A percentile compares a stretch with the other conserved stretches of the same genome.
Conservation (phyloP, 805 yeast species). For the Starmerella geochares region DNA sequence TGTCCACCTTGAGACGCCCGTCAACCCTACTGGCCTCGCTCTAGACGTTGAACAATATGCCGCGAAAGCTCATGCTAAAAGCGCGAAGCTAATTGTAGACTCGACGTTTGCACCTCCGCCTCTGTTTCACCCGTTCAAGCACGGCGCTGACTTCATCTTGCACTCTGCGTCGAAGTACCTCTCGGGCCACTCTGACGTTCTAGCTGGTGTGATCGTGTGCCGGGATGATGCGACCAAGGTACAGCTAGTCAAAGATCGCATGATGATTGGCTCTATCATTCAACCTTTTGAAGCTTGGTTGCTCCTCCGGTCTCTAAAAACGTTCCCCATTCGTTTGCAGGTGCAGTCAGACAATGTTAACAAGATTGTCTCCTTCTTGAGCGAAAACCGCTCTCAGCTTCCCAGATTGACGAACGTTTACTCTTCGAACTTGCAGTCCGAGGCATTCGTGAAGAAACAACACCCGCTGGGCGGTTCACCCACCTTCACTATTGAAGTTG, state of each 20-base stretch:
- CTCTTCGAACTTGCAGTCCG: constrained; percentile 55
- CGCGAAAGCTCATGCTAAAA: constrained; percentile 52
- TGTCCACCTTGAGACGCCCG: constrained; percentile 61
- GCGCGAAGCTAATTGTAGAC: constrained; percentile 70
- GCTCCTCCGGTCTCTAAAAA: constrained; percentile 84
- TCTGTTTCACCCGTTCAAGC: constrained; percentile 62
- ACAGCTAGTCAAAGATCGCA: constrained; percentile 41
- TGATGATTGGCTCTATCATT: constrained; percentile 77
- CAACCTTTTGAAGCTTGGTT: constrained; percentile 88
- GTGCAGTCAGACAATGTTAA: constrained; percentile 59
- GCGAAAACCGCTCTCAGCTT: constrained; percentile 30
- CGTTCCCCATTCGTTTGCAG: constrained; percentile 67
- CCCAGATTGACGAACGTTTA: constrained; percentile 64
- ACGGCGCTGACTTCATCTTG: constrained; percentile 79
- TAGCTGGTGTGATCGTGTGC: constrained; percentile 72
- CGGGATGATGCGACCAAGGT: constrained; percentile 47
- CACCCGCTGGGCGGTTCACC: constrained; percentile 88
- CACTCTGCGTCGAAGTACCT: constrained; percentile 86
- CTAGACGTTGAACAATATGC: constrained; percentile 54
- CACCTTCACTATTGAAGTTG: constrained; percentile 77
- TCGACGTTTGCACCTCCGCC: constrained; percentile 94
- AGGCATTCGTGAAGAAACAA: constrained; percentile 57
- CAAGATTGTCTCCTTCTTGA: constrained; percentile 56
- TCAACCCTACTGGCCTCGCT: constrained; percentile 68
- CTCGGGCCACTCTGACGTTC: constrained; percentile 88